A percentile compares a stretch with the other conserved stretches of the same genome.
phyloP scores from a whole-genome alignment of 2,329 filamentous ascomycete genomes.

The Claviceps quebecensis region DNA sequence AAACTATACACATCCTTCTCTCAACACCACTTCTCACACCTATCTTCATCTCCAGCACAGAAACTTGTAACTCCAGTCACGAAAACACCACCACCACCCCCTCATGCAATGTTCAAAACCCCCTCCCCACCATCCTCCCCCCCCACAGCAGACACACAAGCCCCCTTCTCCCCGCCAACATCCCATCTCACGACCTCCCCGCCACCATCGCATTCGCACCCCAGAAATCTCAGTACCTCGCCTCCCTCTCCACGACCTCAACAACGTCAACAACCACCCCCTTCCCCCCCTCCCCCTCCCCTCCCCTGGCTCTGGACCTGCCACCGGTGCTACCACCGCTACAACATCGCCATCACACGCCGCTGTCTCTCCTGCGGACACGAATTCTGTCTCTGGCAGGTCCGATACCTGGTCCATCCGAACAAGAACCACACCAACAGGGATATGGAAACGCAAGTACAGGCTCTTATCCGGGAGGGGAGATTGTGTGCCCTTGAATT shows the following conservation, averaged over 20 bases:
- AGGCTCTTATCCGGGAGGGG: too few species aligned
- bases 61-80: not conserved
- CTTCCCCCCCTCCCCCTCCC: conserved; percentile 1
- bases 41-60: not conserved
- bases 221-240: too few species aligned
- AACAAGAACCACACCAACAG: too few species aligned
- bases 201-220: not conserved
- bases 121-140: not conserved
- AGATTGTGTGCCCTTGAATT: conserved; percentile 15
- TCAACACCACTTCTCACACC: too few species aligned
- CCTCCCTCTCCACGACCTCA: too few species aligned
- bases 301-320: conserved; percentile 21
- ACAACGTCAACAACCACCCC: too few species aligned
- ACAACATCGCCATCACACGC: conserved; percentile 19
- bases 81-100: not conserved
- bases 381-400: conserved; percentile 17
- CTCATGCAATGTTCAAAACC: not conserved
- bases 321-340: conserved; percentile 15
- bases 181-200: not conserved
- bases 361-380: conserved; percentile 26
- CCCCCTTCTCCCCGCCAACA: not conserved
- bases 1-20: too few species aligned
- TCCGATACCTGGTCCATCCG: not conserved
- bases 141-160: not conserved
- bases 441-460: too few species aligned